These are phyloP conservation scores for Acanthamoeba triangularis DNA, from an alignment of 208 protist genomes.

Conservation along the genomic window DNA sequence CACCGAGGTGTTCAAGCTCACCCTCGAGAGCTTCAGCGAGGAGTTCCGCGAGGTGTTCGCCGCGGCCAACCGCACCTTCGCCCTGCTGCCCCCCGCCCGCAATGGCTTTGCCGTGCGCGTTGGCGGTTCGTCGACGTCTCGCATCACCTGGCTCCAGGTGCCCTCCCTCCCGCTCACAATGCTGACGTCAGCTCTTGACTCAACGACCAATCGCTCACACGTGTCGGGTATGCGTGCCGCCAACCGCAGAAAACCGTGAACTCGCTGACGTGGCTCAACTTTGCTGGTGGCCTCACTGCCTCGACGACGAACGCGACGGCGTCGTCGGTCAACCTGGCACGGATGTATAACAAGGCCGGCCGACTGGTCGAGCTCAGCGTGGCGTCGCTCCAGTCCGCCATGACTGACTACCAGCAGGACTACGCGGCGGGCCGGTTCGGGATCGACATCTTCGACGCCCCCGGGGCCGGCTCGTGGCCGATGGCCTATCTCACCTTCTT, in stretches of 20 bases:
- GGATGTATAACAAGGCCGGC: conserved; percentile 12
- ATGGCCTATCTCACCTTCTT: conserved; percentile 37
- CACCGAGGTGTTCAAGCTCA: conserved; percentile 29
- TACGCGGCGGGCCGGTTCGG: background rate
- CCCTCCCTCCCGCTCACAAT: background rate
- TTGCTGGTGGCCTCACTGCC: background rate
- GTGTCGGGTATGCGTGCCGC: too few relatives aligned
- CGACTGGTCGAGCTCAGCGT: background rate
- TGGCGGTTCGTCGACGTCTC: background rate
- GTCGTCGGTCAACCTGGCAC: background rate
- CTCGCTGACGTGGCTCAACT: background rate
- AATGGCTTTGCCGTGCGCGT: background rate
- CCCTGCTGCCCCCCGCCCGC: background rate
- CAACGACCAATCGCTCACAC: background rate
- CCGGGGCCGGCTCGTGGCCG: conserved; percentile 7
- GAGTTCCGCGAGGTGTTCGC: background rate
- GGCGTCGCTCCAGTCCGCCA: background rate
- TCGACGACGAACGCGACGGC: background rate
- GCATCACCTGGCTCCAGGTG: background rate
- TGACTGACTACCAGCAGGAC: background rate
- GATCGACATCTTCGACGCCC: conserved; percentile 45
- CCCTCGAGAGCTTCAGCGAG: background rate
- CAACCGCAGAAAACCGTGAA: background rate
- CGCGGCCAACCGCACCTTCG: background rate
- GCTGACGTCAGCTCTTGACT: background rate